Conservation (phyloP, 768 basidiomycete genomes). For the Russula brevipes region DNA sequence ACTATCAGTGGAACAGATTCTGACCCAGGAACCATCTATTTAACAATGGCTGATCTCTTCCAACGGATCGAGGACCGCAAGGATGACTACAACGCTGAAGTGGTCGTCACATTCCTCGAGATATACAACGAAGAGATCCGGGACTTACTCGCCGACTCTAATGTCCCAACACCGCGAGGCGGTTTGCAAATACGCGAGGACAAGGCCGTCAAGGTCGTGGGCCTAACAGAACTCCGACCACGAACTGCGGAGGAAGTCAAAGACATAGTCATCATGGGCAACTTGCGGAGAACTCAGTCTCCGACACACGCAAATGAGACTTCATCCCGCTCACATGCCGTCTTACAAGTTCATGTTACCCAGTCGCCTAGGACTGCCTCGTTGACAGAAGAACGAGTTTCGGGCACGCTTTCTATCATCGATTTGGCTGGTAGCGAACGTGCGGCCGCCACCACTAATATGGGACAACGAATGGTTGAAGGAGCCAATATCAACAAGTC, state of each 20-base stretch:
- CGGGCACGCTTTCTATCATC: constrained; percentile 94
- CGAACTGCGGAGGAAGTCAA: constrained; percentile 88
- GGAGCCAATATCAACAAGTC: constrained; percentile 99
- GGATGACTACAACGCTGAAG: constrained; percentile 81
- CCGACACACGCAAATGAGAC: constrained; percentile 96
- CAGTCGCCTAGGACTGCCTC: constrained; percentile 84
- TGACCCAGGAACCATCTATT: constrained; percentile 92
- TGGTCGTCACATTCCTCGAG: constrained; percentile 93
- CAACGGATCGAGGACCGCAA: constrained; percentile 82
- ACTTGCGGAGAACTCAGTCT: constrained; percentile 83
- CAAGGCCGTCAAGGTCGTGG: constrained; percentile 85
- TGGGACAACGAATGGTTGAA: constrained; percentile 97
- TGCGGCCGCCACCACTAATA: constrained; percentile 92
- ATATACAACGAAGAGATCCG: constrained; percentile 99
- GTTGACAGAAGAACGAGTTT: constrained; percentile 71
- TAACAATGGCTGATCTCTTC: constrained; percentile 96
- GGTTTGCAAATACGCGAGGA: constrained; percentile 93
- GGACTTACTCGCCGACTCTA: constrained; percentile 80
- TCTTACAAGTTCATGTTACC: constrained; percentile 90
- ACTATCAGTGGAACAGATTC: constrained; percentile 90
- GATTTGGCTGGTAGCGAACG: constrained; percentile 97
- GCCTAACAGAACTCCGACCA: constrained; percentile 78
- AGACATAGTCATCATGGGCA: constrained; percentile 85
- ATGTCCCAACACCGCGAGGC: constrained; percentile 61
- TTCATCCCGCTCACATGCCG: constrained; percentile 95